These are phyloP conservation scores for Xylariaceae sp. DNA, from an alignment of 2,329 filamentous ascomycete species.

Conservation along the genomic window DNA sequence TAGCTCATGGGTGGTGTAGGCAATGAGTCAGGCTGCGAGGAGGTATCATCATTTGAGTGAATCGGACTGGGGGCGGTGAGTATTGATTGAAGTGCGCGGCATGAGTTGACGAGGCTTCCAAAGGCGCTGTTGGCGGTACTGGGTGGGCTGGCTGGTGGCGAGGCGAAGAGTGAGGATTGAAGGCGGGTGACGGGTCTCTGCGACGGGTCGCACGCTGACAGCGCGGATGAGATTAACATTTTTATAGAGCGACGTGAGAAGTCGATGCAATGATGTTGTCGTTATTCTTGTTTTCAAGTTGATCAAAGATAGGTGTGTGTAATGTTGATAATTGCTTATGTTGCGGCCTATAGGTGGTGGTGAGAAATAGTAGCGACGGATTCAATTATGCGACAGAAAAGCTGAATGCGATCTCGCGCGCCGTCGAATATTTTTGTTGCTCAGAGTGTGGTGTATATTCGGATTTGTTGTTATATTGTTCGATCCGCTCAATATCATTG, in stretches of 20 bases:
- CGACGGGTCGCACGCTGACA: slow-evolving; percentile 52
- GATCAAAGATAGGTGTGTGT: neutral
- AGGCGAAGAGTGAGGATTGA: slow-evolving; percentile 50
- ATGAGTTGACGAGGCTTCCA: slow-evolving; percentile 55
- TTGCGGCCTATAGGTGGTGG: no score
- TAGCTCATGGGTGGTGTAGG: slow-evolving; percentile 51
- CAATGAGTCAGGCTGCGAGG: slow-evolving; percentile 35
- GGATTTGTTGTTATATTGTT: no score
- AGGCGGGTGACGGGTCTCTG: slow-evolving; percentile 43
- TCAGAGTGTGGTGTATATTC: no score
- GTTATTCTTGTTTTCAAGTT: slow-evolving; percentile 4
- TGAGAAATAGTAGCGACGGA: no score
- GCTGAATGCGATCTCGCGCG: no score
- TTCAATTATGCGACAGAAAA: no score
- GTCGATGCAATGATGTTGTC: slow-evolving; percentile 1
- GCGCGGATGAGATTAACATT: slow-evolving; percentile 58
- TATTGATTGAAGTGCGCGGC: slow-evolving; percentile 58
- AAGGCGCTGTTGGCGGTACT: slow-evolving; percentile 45
- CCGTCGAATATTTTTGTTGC: no score
- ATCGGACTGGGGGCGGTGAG: slow-evolving; percentile 40
- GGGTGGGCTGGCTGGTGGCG: slow-evolving; percentile 56
- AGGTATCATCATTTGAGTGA: slow-evolving; percentile 12
- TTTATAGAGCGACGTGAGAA: slow-evolving; percentile 20
- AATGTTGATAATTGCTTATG: neutral
- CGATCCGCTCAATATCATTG: no score